A percentile compares a stretch with the other conserved stretches of the same genome.
phyloP scores from a whole-genome alignment of 345 rosid species.

The Heritiera littoralis region DNA sequence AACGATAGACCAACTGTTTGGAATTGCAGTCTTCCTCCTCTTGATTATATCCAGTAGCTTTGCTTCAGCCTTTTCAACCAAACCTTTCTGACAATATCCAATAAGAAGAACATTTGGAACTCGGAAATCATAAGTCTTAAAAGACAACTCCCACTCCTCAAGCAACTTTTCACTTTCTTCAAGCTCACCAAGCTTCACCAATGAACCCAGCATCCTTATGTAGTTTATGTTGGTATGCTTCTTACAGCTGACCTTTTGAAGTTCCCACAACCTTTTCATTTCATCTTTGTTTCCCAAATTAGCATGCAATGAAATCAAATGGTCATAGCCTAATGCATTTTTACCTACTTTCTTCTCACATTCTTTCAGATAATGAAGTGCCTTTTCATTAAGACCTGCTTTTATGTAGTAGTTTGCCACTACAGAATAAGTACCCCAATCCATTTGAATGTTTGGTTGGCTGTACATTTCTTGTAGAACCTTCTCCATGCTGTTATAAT shows the following conservation, averaged over 20 bases:
- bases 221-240: slow-evolving; percentile 40
- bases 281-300: slow-evolving; percentile 47
- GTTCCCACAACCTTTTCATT: slow-evolving; percentile 43
- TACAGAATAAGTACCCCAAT: slow-evolving; percentile 43
- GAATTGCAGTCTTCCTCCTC: slow-evolving; percentile 33
- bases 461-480: slow-evolving; percentile 42
- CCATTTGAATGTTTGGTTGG: slow-evolving; percentile 35
- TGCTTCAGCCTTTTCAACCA: slow-evolving; percentile 43
- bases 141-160: slow-evolving; percentile 43
- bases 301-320: slow-evolving; percentile 44
- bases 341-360: slow-evolving; percentile 41
- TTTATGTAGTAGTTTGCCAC: slow-evolving; percentile 40
- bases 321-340: slow-evolving; percentile 35
- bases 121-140: slow-evolving; percentile 38
- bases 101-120: slow-evolving; percentile 52
- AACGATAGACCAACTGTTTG: slow-evolving; percentile 50
- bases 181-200: slow-evolving; percentile 41
- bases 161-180: slow-evolving; percentile 44
- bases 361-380: slow-evolving; percentile 39
- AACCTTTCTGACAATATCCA: slow-evolving; percentile 40
- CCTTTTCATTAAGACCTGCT: slow-evolving; percentile 37
- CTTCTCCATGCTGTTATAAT: slow-evolving; percentile 37
- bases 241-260: slow-evolving; percentile 36
- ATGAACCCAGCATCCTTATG: slow-evolving; percentile 38
- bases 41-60: slow-evolving; percentile 31